Percentiles rank a stretch among this genome's conserved stretches.
phyloP scores from a whole-genome alignment of 768 basidiomycete genomes.

The Lactifluus echinatus region DNA sequence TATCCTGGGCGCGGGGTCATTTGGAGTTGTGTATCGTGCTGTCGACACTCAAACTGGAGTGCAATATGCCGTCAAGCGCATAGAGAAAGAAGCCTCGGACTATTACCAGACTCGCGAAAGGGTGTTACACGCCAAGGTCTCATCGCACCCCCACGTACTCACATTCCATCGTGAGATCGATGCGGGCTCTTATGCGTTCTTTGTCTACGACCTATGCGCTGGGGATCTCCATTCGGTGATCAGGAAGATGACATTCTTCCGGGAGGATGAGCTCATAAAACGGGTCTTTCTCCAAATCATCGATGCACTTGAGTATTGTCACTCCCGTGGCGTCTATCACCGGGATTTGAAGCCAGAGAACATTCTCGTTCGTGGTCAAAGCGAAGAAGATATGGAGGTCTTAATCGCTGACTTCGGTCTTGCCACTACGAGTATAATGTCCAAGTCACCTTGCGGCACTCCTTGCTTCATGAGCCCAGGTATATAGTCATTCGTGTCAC shows the following conservation, averaged over 20 bases:
- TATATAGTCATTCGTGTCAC: not conserved
- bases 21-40: constrained; percentile 92
- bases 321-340: constrained; percentile 11
- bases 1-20: constrained; percentile 88
- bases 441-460: constrained; percentile 4
- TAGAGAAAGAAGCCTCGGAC: constrained; percentile 37
- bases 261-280: constrained; percentile 10
- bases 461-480: constrained; percentile 15
- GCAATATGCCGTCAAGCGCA: constrained; percentile 84
- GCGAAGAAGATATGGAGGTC: not conserved
- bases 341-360: constrained; percentile 13
- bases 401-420: constrained; percentile 16
- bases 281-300: constrained; percentile 10
- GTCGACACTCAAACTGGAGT: constrained; percentile 36
- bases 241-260: constrained; percentile 3
- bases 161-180: constrained; percentile 83
- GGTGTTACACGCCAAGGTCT: constrained; percentile 61
- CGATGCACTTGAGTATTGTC: constrained; percentile 11
- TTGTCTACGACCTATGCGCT: constrained; percentile 16
- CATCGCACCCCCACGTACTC: constrained; percentile 71
- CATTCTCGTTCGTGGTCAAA: not conserved
- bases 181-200: constrained; percentile 52
- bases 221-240: constrained; percentile 10
- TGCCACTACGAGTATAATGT: constrained; percentile 8
- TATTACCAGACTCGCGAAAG: constrained; percentile 49